phyloP scores from a whole-genome alignment of 2,329 filamentous ascomycete species.

The Trichoderma hamatum region DNA sequence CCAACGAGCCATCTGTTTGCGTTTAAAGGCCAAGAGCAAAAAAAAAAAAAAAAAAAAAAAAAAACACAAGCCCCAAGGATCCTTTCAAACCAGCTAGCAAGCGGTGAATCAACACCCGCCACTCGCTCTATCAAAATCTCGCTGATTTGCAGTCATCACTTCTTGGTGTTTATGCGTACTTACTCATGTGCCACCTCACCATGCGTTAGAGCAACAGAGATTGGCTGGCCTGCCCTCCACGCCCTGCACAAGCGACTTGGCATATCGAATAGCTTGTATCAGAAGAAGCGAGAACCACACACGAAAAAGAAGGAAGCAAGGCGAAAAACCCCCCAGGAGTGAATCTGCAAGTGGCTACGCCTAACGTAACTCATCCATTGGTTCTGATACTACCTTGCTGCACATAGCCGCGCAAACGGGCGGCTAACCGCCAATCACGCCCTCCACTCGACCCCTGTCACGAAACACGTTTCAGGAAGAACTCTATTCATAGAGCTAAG shows the following conservation, averaged over 20 bases:
- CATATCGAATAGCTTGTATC: neutral
- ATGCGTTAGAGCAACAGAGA: too few relatives aligned
- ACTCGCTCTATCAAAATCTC: neutral
- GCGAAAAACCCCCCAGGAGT: neutral
- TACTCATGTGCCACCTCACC: too few relatives aligned
- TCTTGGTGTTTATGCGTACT: neutral
- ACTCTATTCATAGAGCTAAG: neutral
- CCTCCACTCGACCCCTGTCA: neutral
- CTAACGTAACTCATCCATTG: neutral
- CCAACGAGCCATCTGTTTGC: neutral
- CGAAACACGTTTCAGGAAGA: conserved; percentile 4
- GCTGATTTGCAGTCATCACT: neutral
- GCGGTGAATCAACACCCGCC: neutral
- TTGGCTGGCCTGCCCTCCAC: too few relatives aligned
- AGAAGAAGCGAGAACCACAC: too few relatives aligned
- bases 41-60: neutral
- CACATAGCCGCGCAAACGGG: neutral
- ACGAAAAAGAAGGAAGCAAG: neutral
- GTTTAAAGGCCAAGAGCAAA: neutral
- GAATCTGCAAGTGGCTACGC: neutral
- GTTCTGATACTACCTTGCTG: neutral
- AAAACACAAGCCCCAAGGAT: neutral
- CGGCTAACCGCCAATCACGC: neutral
- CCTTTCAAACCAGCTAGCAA: neutral
- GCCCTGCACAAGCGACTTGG: neutral